Percentiles rank a stretch among this genome's conserved stretches.
phyloP scores from a whole-genome alignment of 163 green algal species.

The Chlorella variabilis region DNA sequence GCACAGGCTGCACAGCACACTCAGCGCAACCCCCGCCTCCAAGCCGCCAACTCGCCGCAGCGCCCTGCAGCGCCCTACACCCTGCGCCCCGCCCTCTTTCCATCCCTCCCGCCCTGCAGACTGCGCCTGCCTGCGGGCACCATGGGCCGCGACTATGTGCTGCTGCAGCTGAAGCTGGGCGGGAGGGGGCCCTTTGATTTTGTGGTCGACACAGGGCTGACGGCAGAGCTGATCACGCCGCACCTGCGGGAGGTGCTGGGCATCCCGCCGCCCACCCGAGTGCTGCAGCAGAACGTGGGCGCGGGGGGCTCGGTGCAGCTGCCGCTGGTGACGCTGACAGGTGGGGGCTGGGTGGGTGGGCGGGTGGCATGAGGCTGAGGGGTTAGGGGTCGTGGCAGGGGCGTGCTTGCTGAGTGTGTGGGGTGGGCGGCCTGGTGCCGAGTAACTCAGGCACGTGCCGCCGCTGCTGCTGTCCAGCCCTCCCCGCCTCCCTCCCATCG shows the following conservation, averaged over 20 bases:
- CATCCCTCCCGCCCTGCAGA: not conserved
- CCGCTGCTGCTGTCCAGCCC: too few relatives aligned
- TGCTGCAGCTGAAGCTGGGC: slow-evolving; percentile 34
- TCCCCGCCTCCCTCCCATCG: too few relatives aligned
- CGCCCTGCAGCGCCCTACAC: too few relatives aligned
- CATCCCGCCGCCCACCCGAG: not conserved
- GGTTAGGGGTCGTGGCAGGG: too few relatives aligned
- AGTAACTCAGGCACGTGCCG: too few relatives aligned
- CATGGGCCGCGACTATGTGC: slow-evolving; percentile 39
- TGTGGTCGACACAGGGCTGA: slow-evolving; percentile 31
- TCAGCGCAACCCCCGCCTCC: too few relatives aligned
- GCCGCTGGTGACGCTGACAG: slow-evolving; percentile 21
- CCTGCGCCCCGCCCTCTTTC: too few relatives aligned
- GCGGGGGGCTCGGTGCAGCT: not conserved
- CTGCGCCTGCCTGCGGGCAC: slow-evolving; percentile 25
- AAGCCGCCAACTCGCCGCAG: too few relatives aligned
- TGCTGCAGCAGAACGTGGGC: slow-evolving; percentile 9
- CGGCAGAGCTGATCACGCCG: slow-evolving; percentile 36
- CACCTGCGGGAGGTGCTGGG: slow-evolving; percentile 26
- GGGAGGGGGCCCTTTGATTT: slow-evolving; percentile 24
- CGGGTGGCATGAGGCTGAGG: not conserved
- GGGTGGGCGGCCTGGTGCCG: too few relatives aligned
- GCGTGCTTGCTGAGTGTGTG: too few relatives aligned
- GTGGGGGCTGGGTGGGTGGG: not conserved
- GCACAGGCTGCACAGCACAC: not conserved